Evolutionary conservation across 768 basidiomycete species (phyloP).

Genomic region (Calvatia gigantea): DNA sequence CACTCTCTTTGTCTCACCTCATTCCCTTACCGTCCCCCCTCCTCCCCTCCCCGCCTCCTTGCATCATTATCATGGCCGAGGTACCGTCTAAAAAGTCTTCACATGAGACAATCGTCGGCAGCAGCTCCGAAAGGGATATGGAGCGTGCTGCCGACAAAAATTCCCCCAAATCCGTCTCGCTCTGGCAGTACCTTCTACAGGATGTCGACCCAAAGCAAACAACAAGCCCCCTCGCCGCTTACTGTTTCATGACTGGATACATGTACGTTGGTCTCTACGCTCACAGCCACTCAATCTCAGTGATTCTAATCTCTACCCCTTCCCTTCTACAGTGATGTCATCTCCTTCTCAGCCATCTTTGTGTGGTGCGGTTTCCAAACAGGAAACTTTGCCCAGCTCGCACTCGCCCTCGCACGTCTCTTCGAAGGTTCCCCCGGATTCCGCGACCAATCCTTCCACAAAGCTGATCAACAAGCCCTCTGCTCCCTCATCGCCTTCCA

Average conservation of each 20-base stretch:
- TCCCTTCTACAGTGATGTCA: slow-evolving; percentile 47
- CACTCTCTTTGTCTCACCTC: neutral
- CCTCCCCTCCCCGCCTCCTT: neutral
- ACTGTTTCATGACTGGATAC: slow-evolving; percentile 76
- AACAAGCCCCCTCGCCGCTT: slow-evolving; percentile 53
- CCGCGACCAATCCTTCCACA: slow-evolving; percentile 63
- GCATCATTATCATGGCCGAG: neutral
- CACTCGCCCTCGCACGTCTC: slow-evolving; percentile 79
- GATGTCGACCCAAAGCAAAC: slow-evolving; percentile 53
- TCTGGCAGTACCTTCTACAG: slow-evolving; percentile 35
- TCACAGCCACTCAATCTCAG: neutral
- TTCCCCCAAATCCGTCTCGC: slow-evolving; percentile 18
- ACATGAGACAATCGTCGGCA: neutral
- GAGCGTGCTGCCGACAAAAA: slow-evolving; percentile 9
- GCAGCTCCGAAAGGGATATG: neutral
- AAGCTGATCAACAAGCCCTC: slow-evolving; percentile 80
- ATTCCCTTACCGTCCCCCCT: neutral
- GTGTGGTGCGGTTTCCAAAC: slow-evolving; percentile 89
- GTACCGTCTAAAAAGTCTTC: neutral
- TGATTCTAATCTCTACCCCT: neutral
- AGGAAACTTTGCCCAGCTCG: slow-evolving; percentile 72
- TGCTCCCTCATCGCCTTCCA: slow-evolving; percentile 78
- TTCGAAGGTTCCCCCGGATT: slow-evolving; percentile 50
- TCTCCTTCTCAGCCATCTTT: slow-evolving; percentile 76
- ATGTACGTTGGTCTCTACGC: slow-evolving; percentile 46